Conservation (phyloP, 352 stramenopile genomes). For the Pythium biforme region DNA sequence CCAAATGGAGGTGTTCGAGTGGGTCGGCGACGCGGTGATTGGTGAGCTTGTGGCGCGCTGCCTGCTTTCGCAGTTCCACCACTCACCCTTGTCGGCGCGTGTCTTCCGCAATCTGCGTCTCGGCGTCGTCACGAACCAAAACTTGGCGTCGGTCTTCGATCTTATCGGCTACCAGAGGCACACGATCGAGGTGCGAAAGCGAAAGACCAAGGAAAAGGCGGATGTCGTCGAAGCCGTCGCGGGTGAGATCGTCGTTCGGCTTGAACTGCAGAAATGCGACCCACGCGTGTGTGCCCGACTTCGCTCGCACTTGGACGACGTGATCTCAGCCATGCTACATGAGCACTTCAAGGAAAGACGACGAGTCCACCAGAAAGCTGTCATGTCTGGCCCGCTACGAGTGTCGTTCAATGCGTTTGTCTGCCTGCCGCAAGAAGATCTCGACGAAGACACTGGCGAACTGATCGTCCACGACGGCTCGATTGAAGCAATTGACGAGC, state of each 20-base stretch:
- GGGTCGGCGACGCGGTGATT: constrained; percentile 72
- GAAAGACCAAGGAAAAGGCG: constrained; percentile 59
- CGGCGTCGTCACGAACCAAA: constrained; percentile 66
- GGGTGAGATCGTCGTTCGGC: constrained; percentile 57
- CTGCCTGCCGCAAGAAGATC: constrained; percentile 54
- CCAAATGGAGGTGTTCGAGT: constrained; percentile 64
- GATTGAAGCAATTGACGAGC: constrained; percentile 22
- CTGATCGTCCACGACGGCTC: constrained; percentile 43
- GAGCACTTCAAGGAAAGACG: constrained; percentile 54
- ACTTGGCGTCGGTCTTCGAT: constrained; percentile 64
- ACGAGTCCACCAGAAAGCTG: constrained; percentile 25
- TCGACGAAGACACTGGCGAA: constrained; percentile 60
- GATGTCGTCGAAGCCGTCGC: constrained; percentile 69
- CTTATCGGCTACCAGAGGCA: constrained; percentile 54
- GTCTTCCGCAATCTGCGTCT: constrained; percentile 70
- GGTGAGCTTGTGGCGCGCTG: constrained; percentile 68
- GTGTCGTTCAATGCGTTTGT: constrained; percentile 61
- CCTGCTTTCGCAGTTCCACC: constrained; percentile 63
- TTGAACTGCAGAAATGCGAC: constrained; percentile 37
- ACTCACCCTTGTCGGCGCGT: constrained; percentile 47
- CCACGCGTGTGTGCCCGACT: constrained; percentile 28
- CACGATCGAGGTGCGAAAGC: constrained; percentile 9
- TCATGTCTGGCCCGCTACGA: constrained; percentile 34
- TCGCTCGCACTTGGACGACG: constrained; percentile 43
- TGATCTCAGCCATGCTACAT: constrained; percentile 57